phyloP scores from a whole-genome alignment of 768 basidiomycete genomes.

The Boletus tylopilopsis region DNA sequence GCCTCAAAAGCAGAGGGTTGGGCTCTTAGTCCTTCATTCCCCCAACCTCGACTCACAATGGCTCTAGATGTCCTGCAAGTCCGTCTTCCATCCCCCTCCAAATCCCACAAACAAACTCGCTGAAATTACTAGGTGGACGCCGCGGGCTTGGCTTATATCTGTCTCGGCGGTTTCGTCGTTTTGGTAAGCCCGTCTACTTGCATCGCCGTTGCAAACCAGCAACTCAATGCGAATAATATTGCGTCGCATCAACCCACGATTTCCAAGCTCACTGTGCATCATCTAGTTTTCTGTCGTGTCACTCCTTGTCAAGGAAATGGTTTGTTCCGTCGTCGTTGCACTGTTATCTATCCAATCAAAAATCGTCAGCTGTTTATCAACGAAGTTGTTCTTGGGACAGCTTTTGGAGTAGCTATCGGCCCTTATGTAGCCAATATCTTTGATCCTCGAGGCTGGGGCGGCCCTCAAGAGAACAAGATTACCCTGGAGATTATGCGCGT shows the following conservation, averaged over 20 bases:
- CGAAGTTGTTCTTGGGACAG: slow-evolving; percentile 90
- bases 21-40: too few relatives aligned
- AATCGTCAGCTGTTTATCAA: slow-evolving; percentile 70
- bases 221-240: too few relatives aligned
- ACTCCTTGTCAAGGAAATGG: slow-evolving; percentile 78
- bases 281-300: slow-evolving; percentile 80
- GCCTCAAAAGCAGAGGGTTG: not conserved
- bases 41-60: slow-evolving; percentile 12
- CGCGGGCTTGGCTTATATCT: slow-evolving; percentile 55
- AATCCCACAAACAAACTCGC: slow-evolving; percentile 20
- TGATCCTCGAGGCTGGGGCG: slow-evolving; percentile 79
- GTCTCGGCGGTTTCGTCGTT: slow-evolving; percentile 56
- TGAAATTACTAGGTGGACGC: slow-evolving; percentile 43
- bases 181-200: slow-evolving; percentile 29
- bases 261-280: not conserved
- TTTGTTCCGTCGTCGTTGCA: slow-evolving; percentile 22
- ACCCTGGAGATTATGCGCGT: slow-evolving; percentile 87
- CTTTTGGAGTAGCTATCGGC: slow-evolving; percentile 57
- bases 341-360: not conserved
- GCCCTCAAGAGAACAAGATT: slow-evolving; percentile 46
- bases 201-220: not conserved
- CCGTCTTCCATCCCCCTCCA: slow-evolving; percentile 8
- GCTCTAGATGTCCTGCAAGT: slow-evolving; percentile 22
- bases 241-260: too few relatives aligned
- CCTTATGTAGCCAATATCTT: slow-evolving; percentile 71